Evolutionary conservation across 257 asterid species (phyloP).

Genomic region (Solanum boliviense): DNA sequence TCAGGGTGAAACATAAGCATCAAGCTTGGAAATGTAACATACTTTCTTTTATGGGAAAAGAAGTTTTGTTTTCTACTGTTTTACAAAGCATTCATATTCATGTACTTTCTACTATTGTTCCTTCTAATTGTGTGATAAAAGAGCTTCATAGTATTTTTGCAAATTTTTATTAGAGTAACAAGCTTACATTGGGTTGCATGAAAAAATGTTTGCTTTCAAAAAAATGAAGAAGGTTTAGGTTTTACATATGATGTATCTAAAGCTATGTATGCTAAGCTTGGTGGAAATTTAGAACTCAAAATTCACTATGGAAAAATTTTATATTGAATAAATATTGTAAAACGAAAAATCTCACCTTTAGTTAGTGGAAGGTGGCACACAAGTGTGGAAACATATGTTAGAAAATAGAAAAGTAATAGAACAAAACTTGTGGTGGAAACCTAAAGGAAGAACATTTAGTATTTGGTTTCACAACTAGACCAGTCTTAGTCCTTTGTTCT

Average conservation of each 20-base stretch:
- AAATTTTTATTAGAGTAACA: neutral
- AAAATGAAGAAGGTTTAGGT: neutral
- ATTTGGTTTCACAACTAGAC: neutral
- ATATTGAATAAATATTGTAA: neutral
- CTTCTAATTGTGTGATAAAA: neutral
- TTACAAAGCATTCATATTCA: neutral
- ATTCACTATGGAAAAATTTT: neutral
- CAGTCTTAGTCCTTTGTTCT: neutral
- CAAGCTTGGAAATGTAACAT: neutral
- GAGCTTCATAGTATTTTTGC: neutral
- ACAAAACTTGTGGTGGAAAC: neutral
- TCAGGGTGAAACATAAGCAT: neutral
- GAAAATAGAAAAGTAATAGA: neutral
- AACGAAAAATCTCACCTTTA: neutral
- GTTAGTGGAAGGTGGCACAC: neutral
- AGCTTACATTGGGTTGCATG: neutral
- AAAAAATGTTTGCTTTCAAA: neutral
- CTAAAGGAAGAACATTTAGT: neutral
- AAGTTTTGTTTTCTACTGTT: neutral
- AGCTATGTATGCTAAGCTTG: neutral
- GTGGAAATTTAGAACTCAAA: neutral
- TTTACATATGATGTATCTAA: neutral
- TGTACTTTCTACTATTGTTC: neutral
- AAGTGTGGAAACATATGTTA: neutral
- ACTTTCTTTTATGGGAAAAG: neutral